phyloP scores from a whole-genome alignment of 2,329 filamentous ascomycete genomes.

The Tympanopsis confertula region DNA sequence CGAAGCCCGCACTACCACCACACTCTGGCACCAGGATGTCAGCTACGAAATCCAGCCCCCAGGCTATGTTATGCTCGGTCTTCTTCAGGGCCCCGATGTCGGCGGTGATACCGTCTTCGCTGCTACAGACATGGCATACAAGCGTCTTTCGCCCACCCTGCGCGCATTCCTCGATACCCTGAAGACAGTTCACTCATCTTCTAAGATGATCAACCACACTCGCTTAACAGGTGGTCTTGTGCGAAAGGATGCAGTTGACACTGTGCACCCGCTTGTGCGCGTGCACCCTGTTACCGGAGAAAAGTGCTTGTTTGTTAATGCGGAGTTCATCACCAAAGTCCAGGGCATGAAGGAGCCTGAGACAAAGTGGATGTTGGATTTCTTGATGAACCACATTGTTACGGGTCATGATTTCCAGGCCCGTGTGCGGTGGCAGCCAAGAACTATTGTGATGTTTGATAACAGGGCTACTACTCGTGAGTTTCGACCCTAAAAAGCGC shows the following conservation, averaged over 20 bases:
- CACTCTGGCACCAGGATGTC: conserved; percentile 34
- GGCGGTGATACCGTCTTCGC: conserved; percentile 34
- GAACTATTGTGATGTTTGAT: conserved; percentile 37
- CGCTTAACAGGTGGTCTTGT: conserved; percentile 26
- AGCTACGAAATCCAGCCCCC: conserved; percentile 34
- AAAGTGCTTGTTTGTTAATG: conserved; percentile 33
- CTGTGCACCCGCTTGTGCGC: conserved; percentile 29
- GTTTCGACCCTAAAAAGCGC: conserved; percentile 5
- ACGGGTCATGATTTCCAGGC: conserved; percentile 32
- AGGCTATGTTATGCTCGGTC: conserved; percentile 31
- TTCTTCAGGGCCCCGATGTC: conserved; percentile 34
- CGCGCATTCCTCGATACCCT: conserved; percentile 16
- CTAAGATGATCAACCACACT: conserved; percentile 29
- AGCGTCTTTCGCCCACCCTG: conserved; percentile 19
- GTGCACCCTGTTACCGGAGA: conserved; percentile 34
- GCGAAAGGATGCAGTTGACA: conserved; percentile 28
- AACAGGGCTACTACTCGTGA: conserved; percentile 31
- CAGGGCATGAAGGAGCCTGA: conserved; percentile 33
- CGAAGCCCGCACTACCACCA: conserved; percentile 28
- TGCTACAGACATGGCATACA: conserved; percentile 29
- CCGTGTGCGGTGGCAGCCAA: conserved; percentile 32
- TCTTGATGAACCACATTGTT: conserved; percentile 32
- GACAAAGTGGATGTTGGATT: conserved; percentile 28
- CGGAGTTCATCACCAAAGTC: conserved; percentile 33
- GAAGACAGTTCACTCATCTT: conserved; percentile 22